Evolutionary conservation across 352 stramenopile genomes (phyloP).

Genomic region (Globisporangium sylvaticum): DNA sequence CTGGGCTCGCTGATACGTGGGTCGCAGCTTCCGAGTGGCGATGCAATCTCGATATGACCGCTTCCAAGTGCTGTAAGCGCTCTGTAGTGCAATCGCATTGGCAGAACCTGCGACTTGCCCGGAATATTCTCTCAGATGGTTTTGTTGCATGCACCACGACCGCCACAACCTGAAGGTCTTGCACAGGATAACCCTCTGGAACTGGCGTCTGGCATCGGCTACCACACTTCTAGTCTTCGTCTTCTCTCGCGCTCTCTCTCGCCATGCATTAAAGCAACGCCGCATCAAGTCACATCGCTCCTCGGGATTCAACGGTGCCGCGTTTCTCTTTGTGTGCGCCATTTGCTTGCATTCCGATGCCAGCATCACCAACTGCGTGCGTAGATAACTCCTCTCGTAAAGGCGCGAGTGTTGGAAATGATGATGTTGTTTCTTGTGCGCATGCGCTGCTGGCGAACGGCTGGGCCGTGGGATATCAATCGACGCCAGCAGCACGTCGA

Average conservation of each 20-base stretch:
- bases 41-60: background rate
- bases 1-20: background rate
- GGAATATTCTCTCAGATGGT: background rate
- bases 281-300: background rate
- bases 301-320: background rate
- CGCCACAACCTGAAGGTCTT: background rate
- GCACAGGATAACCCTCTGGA: background rate
- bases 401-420: background rate
- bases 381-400: background rate
- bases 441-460: background rate
- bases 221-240: background rate
- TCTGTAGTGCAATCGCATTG: background rate
- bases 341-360: background rate
- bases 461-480: background rate
- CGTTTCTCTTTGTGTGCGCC: background rate
- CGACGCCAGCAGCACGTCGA: slow-evolving; percentile 3
- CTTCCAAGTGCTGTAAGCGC: background rate
- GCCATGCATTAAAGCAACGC: background rate
- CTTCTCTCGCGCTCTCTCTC: background rate
- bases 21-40: background rate
- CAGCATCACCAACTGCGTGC: slow-evolving; percentile 7
- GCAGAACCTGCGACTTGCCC: background rate
- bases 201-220: background rate
- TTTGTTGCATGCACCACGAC: background rate
- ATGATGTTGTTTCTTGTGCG: background rate